Conservation (phyloP, 257 asterid genomes). For the Nicotiana undulata region DNA sequence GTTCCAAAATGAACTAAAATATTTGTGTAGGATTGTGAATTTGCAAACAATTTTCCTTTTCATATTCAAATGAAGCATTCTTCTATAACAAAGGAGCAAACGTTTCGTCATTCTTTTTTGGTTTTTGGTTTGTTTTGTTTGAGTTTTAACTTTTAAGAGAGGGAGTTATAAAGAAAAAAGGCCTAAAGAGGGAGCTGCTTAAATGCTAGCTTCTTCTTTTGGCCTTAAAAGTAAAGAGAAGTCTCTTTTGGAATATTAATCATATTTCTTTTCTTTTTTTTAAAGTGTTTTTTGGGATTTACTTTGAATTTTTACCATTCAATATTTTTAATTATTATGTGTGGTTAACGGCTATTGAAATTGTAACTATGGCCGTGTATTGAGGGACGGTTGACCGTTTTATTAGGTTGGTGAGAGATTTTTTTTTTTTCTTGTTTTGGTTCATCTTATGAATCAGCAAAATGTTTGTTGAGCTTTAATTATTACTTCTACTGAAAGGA, state of each 20-base stretch:
- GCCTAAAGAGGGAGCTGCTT: slow-evolving; percentile 4
- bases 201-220: not conserved
- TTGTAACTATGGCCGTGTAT: not conserved
- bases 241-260: not conserved
- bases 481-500: not conserved
- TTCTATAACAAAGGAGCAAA: slow-evolving; percentile 3
- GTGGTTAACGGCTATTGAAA: not conserved
- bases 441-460: not conserved
- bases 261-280: not conserved
- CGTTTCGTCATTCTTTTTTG: not conserved
- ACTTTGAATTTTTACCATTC: not conserved
- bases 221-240: slow-evolving; percentile 10
- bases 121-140: not conserved
- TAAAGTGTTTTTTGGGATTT: not conserved
- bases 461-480: not conserved
- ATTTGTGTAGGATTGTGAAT: slow-evolving; percentile 38
- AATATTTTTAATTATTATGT: not conserved
- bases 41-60: slow-evolving; percentile 44
- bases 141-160: not conserved
- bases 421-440: not conserved
- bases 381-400: not conserved
- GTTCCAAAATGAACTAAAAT: slow-evolving; percentile 42
- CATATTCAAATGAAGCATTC: slow-evolving; percentile 29
- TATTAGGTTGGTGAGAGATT: not conserved
- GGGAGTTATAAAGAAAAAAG: not conserved